A percentile compares a stretch with the other conserved stretches of the same genome.
These are phyloP conservation scores for Alternaria hordeiaustralica DNA, from an alignment of 2,329 filamentous ascomycete genomes.

Conservation along the genomic window DNA sequence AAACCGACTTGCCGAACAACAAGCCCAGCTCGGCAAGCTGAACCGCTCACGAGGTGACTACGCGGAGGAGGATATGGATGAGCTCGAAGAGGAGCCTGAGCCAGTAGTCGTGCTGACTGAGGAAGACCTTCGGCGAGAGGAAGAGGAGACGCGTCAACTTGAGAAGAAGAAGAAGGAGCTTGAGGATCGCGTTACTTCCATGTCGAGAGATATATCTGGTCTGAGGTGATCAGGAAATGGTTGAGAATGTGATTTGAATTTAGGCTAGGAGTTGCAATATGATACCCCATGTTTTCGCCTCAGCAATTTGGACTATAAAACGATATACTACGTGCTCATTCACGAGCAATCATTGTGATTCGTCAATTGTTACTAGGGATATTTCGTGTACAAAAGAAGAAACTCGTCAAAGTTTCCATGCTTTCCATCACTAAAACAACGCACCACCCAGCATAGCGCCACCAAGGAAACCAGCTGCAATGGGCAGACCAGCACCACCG, in stretches of 20 bases:
- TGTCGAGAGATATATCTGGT: conserved; percentile 72
- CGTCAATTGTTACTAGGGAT: background rate
- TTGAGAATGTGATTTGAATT: background rate
- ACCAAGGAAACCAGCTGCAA: conserved; percentile 45
- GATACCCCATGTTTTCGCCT: conserved; percentile 3
- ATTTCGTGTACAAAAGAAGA: background rate
- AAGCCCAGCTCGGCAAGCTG: conserved; percentile 73
- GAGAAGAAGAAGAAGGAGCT: conserved; percentile 68
- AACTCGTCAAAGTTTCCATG: background rate
- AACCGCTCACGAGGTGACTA: conserved; percentile 67
- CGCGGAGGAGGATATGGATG: conserved; percentile 62
- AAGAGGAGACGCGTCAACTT: conserved; percentile 70
- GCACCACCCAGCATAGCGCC: conserved; percentile 43
- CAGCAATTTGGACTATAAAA: background rate
- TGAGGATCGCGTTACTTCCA: conserved; percentile 69
- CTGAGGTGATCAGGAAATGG: conserved; percentile 45
- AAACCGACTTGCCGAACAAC: conserved; percentile 76
- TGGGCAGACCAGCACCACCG: conserved; percentile 45
- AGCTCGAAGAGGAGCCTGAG: conserved; percentile 48
- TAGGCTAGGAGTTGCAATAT: conserved; percentile 6
- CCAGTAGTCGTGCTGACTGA: conserved; percentile 63
- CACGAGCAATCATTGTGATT: background rate
- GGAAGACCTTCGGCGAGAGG: conserved; percentile 72
- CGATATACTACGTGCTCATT: background rate
- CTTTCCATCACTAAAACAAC: conserved; percentile 24